These are phyloP conservation scores for Fusarium duplospermum DNA, from an alignment of 2,329 filamentous ascomycete species.

Conservation along the genomic window DNA sequence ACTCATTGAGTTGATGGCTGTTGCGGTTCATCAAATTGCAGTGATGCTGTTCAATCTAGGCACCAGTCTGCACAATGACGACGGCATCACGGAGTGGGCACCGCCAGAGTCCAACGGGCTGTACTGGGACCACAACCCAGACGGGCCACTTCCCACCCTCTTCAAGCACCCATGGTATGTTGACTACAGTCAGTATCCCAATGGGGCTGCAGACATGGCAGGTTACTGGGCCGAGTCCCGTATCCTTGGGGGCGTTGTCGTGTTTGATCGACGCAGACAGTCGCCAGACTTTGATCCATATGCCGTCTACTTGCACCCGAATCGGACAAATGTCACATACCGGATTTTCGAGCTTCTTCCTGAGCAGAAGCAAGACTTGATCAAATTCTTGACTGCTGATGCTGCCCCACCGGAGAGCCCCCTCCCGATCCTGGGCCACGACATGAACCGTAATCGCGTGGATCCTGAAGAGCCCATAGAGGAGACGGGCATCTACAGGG, in stretches of 20 bases:
- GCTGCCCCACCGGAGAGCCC: background rate
- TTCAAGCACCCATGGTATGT: slow-evolving; percentile 40
- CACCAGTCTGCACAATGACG: slow-evolving; percentile 36
- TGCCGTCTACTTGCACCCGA: slow-evolving; percentile 3
- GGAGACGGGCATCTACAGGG: background rate
- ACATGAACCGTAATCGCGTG: background rate
- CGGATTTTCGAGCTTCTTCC: background rate
- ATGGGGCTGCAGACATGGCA: background rate
- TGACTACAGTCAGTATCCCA: background rate
- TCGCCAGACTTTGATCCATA: background rate
- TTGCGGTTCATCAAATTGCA: slow-evolving; percentile 47
- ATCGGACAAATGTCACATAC: background rate
- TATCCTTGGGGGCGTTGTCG: background rate
- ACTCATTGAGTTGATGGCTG: slow-evolving; percentile 48
- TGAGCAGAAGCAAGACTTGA: background rate
- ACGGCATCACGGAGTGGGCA: slow-evolving; percentile 36
- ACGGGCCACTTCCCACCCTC: slow-evolving; percentile 36
- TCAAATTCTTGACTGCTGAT: background rate
- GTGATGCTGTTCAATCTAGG: slow-evolving; percentile 38
- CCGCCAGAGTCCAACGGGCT: slow-evolving; percentile 28
- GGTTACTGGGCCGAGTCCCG: slow-evolving; percentile 11
- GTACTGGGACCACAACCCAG: slow-evolving; percentile 8
- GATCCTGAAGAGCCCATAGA: slow-evolving; percentile 2
- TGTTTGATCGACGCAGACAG: slow-evolving; percentile 4
- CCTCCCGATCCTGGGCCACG: background rate